Conservation (phyloP, 2,329 filamentous ascomycete genomes). For the Pseudocercospora macadamiae region DNA sequence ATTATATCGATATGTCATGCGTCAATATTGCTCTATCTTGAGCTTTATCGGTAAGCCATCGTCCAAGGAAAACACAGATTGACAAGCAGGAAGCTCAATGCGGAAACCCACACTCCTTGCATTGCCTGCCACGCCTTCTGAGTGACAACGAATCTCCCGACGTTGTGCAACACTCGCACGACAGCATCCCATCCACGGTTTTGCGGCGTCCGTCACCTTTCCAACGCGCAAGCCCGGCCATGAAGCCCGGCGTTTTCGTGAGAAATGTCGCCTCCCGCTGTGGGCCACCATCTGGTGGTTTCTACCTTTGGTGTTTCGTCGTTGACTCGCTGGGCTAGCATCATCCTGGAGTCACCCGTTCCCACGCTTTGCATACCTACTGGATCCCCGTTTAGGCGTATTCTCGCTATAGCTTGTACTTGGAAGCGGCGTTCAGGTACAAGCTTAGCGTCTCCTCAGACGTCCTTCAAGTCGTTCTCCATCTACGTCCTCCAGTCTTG, state of each 20-base stretch:
- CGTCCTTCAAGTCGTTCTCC: background rate
- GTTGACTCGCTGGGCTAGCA: slow-evolving; percentile 8
- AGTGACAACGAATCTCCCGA: slow-evolving; percentile 12
- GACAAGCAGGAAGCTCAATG: background rate
- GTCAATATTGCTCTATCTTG: background rate
- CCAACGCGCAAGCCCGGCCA: slow-evolving; percentile 8
- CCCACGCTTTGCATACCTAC: slow-evolving; percentile 1
- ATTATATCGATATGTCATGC: slow-evolving; percentile 1
- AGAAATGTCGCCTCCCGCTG: slow-evolving; percentile 12
- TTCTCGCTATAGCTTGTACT: background rate
- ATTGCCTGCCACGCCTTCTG: slow-evolving; percentile 6
- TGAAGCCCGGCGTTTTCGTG: slow-evolving; percentile 1
- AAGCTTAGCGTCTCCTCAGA: background rate
- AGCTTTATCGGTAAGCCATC: background rate
- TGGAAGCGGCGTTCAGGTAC: background rate
- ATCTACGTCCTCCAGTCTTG: background rate
- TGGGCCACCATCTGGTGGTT: slow-evolving; percentile 6
- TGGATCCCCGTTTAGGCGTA: background rate
- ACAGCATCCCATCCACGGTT: slow-evolving; percentile 1
- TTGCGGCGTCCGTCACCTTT: slow-evolving; percentile 7
- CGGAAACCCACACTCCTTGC: slow-evolving; percentile 10
- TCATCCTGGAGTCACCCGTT: slow-evolving; percentile 7
- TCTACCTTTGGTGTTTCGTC: background rate
- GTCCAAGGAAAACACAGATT: slow-evolving; percentile 1
- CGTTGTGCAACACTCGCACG: slow-evolving; percentile 15